These are phyloP conservation scores for Tulasnella sp. DNA, from an alignment of 768 basidiomycete genomes.

Conservation along the genomic window DNA sequence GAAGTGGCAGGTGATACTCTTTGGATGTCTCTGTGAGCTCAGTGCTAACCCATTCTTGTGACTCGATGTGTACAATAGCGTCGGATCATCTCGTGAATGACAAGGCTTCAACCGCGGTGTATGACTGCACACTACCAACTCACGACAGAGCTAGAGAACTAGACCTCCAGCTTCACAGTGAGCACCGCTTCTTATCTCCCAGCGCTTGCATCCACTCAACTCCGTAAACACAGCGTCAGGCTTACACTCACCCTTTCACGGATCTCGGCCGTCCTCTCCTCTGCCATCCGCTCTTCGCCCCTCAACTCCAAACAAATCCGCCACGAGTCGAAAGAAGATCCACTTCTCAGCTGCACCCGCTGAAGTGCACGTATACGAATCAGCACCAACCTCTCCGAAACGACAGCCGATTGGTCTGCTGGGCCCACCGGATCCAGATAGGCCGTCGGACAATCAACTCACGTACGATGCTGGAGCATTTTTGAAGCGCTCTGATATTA, in stretches of 20 bases:
- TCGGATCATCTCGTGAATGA: too few relatives aligned
- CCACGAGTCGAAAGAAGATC: constrained; percentile 33
- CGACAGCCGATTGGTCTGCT: constrained; percentile 44
- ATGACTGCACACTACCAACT: too few relatives aligned
- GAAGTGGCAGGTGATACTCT: too few relatives aligned
- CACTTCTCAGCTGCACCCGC: constrained; percentile 64
- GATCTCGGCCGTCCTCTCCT: constrained; percentile 6
- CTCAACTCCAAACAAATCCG: background rate
- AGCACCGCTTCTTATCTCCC: too few relatives aligned
- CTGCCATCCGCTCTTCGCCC: constrained; percentile 8
- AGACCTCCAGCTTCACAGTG: too few relatives aligned
- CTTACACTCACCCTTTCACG: background rate
- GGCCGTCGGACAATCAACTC: constrained; percentile 4
- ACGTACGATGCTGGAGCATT: constrained; percentile 24
- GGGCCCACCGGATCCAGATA: constrained; percentile 28
- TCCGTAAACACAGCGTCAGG: background rate
- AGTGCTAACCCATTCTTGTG: too few relatives aligned
- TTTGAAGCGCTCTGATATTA: constrained; percentile 2
- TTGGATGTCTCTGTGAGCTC: too few relatives aligned
- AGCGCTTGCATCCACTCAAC: background rate
- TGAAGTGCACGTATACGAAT: constrained; percentile 78
- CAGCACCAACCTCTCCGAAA: constrained; percentile 65
- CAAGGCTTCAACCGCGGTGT: too few relatives aligned
- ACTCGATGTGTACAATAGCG: too few relatives aligned
- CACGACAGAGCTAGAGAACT: too few relatives aligned